A percentile compares a stretch with the other conserved stretches of the same genome.
Evolutionary conservation across 768 basidiomycete species (phyloP).

Genomic region (Tulasnella calospora): DNA sequence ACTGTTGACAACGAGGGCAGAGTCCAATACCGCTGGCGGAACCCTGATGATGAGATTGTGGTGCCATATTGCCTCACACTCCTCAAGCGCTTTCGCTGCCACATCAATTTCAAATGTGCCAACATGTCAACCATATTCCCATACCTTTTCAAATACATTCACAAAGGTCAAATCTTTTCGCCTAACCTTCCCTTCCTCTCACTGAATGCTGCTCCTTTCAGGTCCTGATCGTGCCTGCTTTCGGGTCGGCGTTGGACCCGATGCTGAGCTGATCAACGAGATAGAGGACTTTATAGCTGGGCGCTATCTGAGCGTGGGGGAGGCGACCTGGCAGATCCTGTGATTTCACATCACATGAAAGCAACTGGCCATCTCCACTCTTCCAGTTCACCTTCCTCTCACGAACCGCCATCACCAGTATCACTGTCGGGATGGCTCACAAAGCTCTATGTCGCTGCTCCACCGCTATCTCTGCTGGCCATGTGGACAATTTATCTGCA

Average conservation of each 20-base stretch:
- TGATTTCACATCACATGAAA: conserved; percentile 39
- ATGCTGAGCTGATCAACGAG: conserved; percentile 34
- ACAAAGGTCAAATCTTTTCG: conserved; percentile 36
- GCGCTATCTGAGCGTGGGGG: conserved; percentile 37
- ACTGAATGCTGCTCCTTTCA: not conserved
- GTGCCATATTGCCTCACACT: conserved; percentile 35
- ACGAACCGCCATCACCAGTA: conserved; percentile 33
- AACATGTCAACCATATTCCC: conserved; percentile 37
- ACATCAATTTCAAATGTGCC: conserved; percentile 37
- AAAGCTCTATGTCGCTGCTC: conserved; percentile 27
- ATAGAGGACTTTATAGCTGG: conserved; percentile 39
- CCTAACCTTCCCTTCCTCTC: not conserved
- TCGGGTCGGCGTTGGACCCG: conserved; percentile 1
- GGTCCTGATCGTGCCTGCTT: conserved; percentile 29
- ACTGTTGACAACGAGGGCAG: conserved; percentile 34
- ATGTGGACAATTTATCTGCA: conserved; percentile 15
- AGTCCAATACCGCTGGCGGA: conserved; percentile 34
- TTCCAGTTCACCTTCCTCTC: conserved; percentile 37
- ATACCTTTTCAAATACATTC: conserved; percentile 43
- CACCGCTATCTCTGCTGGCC: conserved; percentile 32
- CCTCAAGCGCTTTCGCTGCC: conserved; percentile 35
- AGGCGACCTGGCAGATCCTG: conserved; percentile 40
- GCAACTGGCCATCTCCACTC: conserved; percentile 36
- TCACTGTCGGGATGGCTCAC: not conserved
- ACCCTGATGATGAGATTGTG: conserved; percentile 33